Evolutionary conservation across 2,329 filamentous ascomycete species (phyloP), one percentile per base, ranked within the genome.

Genomic region (Pseudopyrenochaeta lycopersici): DNA sequence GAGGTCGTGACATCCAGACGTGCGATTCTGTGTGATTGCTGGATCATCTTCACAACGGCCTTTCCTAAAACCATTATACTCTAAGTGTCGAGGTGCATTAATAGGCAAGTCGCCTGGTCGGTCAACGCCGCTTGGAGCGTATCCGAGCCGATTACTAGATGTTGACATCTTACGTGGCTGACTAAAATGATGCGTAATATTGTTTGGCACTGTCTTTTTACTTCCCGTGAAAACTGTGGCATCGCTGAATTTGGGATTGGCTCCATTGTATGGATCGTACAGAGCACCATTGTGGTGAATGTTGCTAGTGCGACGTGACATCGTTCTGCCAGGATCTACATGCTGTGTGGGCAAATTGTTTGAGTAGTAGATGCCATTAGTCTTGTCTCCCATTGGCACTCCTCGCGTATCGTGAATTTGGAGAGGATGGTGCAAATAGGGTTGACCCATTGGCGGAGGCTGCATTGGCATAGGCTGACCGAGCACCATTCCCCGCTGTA

Each of bases 181-280:
- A 17, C 56, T 49, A 9, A 46, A 18, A 18, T 53, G 35, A 40
- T 58, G 56, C 9, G 59, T 49, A 36, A 62, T 58, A 32, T 53
- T 54, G 23, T 48, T 56, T 6, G 58, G 52, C 4, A 44, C 39
- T 6, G 46, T 33, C 43, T 62, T 71, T 32, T 55, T 66, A 31
- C 54, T 47, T 17, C 18, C 46, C 4, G 49, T 47, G 27, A 59
- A 53, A 7, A 44, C n/a, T 3, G 54, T 56, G 7, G 58, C 38
- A 17, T 54, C 47, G 5, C 53, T 63, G 45, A 71, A 74, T 43
- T 56, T 54, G 52, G 47, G 60, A 23, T 55, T 64, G 44, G 42
- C 50, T 4, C 62, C 50, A 12, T 66, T 62, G 46, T 72, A 72
- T 0, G 71, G 71, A 41, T 74, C 66, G 54, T 61, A 74, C 3